phyloP scores from a whole-genome alignment of 306 rosid species.

The Quercus ilex region DNA sequence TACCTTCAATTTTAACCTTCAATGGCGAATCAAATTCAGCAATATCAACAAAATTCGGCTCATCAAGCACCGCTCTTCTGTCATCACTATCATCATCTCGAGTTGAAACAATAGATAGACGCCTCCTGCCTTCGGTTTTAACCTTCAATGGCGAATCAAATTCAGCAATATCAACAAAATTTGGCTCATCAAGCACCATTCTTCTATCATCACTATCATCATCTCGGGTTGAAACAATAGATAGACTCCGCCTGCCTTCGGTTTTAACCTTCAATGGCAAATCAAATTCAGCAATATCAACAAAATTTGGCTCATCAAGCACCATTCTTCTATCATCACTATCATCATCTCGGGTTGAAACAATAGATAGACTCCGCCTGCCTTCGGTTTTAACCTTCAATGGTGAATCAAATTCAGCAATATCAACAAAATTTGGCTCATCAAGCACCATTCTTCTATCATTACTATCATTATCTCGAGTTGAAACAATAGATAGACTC shows the following conservation, averaged over 20 bases:
- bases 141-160: constrained; percentile 69
- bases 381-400: neutral
- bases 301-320: neutral
- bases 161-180: constrained; percentile 34
- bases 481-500: too few species aligned
- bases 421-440: neutral
- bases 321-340: too few species aligned
- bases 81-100: constrained; percentile 12
- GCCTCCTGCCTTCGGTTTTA: constrained; percentile 65
- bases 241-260: constrained; percentile 75
- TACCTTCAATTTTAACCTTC: too few species aligned
- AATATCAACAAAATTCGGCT: too few species aligned
- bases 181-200: constrained; percentile 30
- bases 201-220: constrained; percentile 9
- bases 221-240: constrained; percentile 45
- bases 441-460: too few species aligned
- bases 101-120: constrained; percentile 64
- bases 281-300: too few species aligned
- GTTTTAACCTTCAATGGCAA: constrained; percentile 50
- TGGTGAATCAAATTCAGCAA: neutral
- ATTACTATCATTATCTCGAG: too few species aligned
- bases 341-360: too few species aligned
- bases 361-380: too few species aligned
- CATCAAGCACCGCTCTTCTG: neutral
- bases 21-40: too few species aligned